phyloP scores from a whole-genome alignment of 2,329 filamentous ascomycete species.

The Colletotrichum tropicicola region DNA sequence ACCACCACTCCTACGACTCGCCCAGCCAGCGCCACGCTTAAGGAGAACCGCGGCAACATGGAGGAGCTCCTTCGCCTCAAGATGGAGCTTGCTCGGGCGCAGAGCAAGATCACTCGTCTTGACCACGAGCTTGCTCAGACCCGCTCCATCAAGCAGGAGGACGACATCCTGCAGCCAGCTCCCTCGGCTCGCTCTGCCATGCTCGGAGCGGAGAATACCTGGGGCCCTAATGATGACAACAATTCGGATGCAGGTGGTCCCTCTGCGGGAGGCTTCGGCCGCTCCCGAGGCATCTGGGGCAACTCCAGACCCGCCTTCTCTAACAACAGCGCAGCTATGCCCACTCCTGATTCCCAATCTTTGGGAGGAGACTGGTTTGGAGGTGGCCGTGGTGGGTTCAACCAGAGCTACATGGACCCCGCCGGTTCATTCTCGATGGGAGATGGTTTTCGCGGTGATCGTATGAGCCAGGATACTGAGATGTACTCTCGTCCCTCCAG shows the following conservation, averaged over 20 bases:
- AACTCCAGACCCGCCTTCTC: constrained; percentile 53
- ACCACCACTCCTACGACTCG: constrained; percentile 58
- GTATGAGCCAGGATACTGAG: constrained; percentile 59
- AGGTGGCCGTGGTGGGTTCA: constrained; percentile 48
- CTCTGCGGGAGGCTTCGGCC: constrained; percentile 60
- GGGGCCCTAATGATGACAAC: constrained; percentile 63
- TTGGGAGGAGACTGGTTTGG: constrained; percentile 54
- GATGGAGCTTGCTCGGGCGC: constrained; percentile 75
- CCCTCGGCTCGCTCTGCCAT: background rate
- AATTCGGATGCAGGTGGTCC: constrained; percentile 67
- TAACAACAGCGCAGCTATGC: constrained; percentile 36
- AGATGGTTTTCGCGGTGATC: constrained; percentile 55
- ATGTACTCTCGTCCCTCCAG: constrained; percentile 51
- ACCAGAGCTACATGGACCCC: constrained; percentile 51
- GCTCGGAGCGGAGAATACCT: constrained; percentile 51
- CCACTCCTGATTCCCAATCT: constrained; percentile 44
- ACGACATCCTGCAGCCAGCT: constrained; percentile 30
- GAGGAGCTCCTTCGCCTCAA: constrained; percentile 75
- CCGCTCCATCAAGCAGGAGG: constrained; percentile 66
- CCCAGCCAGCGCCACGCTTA: constrained; percentile 59
- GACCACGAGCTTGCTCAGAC: constrained; percentile 76
- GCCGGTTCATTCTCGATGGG: constrained; percentile 43
- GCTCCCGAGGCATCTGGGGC: constrained; percentile 65
- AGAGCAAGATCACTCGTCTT: constrained; percentile 75
- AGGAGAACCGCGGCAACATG: constrained; percentile 49